These are phyloP conservation scores for Elongisporangium undulatum DNA, from an alignment of 352 stramenopile species.

Conservation along the genomic window DNA sequence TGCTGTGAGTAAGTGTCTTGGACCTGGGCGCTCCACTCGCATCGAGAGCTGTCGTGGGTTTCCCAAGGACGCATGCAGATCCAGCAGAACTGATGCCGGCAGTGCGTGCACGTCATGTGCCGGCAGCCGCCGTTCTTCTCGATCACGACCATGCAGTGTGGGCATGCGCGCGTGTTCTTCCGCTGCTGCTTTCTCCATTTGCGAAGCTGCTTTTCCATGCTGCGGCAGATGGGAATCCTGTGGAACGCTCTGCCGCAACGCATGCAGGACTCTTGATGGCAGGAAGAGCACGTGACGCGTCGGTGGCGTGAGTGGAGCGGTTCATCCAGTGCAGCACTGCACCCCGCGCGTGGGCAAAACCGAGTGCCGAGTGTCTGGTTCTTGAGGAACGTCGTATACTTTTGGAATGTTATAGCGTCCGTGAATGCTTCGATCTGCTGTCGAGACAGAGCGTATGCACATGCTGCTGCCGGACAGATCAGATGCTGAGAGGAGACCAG, in stretches of 20 bases:
- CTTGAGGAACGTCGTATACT: constrained; percentile 61
- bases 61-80: constrained; percentile 60
- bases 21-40: constrained; percentile 55
- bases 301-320: constrained; percentile 37
- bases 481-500: constrained; percentile 74
- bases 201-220: constrained; percentile 58
- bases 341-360: constrained; percentile 66
- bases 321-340: constrained; percentile 53
- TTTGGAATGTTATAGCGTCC: constrained; percentile 36
- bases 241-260: constrained; percentile 57
- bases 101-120: constrained; percentile 86
- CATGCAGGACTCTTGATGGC: constrained; percentile 62
- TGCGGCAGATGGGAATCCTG: constrained; percentile 43
- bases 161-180: constrained; percentile 64
- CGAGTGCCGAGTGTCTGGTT: constrained; percentile 62
- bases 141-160: constrained; percentile 62
- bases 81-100: constrained; percentile 84
- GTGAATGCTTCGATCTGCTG: constrained; percentile 52
- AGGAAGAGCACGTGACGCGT: constrained; percentile 37
- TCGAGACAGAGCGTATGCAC: constrained; percentile 32
- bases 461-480: constrained; percentile 62
- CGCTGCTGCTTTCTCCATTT: constrained; percentile 55
- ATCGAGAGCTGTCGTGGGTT: constrained; percentile 69
- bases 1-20: constrained; percentile 50
- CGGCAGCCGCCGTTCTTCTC: constrained; percentile 80